Evolutionary conservation across 345 rosid genomes (phyloP), one percentile per base, ranked within the genome.

Genomic region (Anacardium occidentale): DNA sequence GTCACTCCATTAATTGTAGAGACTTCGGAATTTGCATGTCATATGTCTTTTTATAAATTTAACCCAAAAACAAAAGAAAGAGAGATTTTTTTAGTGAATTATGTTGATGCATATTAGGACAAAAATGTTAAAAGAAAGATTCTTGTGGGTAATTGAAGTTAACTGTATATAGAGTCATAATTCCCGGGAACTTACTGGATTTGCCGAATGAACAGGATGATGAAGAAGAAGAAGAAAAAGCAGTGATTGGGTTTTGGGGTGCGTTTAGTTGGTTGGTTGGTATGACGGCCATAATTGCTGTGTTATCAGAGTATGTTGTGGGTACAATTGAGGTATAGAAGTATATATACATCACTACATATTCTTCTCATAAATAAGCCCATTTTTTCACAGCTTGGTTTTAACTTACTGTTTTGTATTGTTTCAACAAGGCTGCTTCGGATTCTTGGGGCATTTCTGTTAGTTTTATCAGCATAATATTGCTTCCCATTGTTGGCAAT

Each of bases 401-500:
- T 50, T 50, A 8, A 56, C 29, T 21, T 58, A n/a, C 17, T 69
- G 20, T 4, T 55, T 63, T 12, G 48, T 57, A 51, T 40, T 42
- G 52, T 7, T 24, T 63, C 17, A 25, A 74, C 34, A 58, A 93
- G 96, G 96, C 91, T 45, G 94, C 98, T 64, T 92, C 98, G 42
- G 89, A 82, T 48, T 84, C 97, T 20, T 91, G 97, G 98, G 96
- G 98, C 13, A 86, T 94, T 72, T 86, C 98, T 17, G 82, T 94
- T 6, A 89, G 87, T 79, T 94, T 94, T 69, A 90, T 91, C 81
- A 87, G 97, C 84, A 89, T 90, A 34, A 94, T 94, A 59, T 59
- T 94, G 82, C 83, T 94, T 37, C 98, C 98, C 1, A 91, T 94
- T 10, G 96, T 91, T 58, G 98, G 98, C 44, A 94, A 94, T 78